phyloP scores from a whole-genome alignment of 2,329 filamentous ascomycete genomes.

The Phoma sp. region DNA sequence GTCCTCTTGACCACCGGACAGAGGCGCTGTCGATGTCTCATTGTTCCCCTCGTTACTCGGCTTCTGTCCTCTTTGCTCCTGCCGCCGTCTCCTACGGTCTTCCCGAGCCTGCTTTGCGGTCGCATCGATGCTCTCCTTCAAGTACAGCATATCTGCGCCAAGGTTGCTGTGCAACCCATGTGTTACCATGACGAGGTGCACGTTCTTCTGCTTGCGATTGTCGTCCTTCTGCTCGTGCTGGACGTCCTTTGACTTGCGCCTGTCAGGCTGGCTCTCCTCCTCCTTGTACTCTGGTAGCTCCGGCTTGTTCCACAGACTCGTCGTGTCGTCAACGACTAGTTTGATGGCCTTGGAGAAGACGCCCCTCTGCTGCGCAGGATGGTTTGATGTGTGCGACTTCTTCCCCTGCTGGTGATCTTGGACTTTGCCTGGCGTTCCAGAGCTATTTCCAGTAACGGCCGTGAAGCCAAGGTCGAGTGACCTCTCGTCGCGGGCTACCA shows the following conservation, averaged over 20 bases:
- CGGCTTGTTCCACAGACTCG: constrained; percentile 91
- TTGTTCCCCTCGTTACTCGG: constrained; percentile 7
- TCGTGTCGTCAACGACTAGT: constrained; percentile 85
- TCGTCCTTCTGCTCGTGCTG: constrained; percentile 25
- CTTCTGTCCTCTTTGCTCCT: constrained; percentile 33
- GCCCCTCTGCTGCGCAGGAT: constrained; percentile 71
- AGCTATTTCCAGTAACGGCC: constrained; percentile 60
- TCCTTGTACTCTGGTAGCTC: constrained; percentile 70
- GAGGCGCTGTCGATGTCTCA: constrained; percentile 51
- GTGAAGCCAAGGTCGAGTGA: constrained; percentile 73
- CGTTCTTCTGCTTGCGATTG: constrained; percentile 69
- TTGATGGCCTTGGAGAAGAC: constrained; percentile 83
- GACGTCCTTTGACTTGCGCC: constrained; percentile 33
- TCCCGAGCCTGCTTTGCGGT: constrained; percentile 75
- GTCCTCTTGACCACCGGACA: constrained; percentile 59
- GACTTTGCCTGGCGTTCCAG: constrained; percentile 66
- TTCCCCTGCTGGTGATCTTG: constrained; percentile 73
- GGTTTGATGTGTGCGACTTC: constrained; percentile 59
- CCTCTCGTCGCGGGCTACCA: constrained; percentile 84
- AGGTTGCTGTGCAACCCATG: constrained; percentile 96
- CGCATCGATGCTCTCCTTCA: constrained; percentile 96
- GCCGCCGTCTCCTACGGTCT: constrained; percentile 67
- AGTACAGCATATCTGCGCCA: constrained; percentile 92
- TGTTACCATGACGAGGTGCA: constrained; percentile 91
- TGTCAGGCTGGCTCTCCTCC: constrained; percentile 36